A percentile compares a stretch with the other conserved stretches of the same genome.
These are phyloP conservation scores for Gossypium thurberi DNA, from an alignment of 345 rosid species.

Conservation along the genomic window DNA sequence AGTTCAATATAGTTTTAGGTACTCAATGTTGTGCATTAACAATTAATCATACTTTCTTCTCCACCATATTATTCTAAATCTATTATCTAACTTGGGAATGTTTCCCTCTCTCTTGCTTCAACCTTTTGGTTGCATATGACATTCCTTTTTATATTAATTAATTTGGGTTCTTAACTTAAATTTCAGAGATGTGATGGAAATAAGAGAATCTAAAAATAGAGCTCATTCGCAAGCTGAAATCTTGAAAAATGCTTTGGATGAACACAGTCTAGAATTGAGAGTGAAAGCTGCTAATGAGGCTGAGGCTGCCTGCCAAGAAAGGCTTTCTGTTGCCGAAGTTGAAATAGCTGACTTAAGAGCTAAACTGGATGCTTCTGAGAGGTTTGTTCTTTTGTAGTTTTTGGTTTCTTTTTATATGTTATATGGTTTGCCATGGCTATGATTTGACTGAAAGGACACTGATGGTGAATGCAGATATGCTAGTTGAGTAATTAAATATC, in stretches of 20 bases:
- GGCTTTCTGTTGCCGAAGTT: conserved; percentile 79
- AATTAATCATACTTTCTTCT: not conserved
- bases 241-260: conserved; percentile 64
- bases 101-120: not conserved
- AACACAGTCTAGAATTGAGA: conserved; percentile 87
- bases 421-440: not conserved
- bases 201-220: conserved; percentile 71
- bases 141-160: not conserved
- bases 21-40: not conserved
- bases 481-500: not conserved
- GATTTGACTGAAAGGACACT: not conserved
- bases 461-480: not conserved
- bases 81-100: not conserved
- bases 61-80: not conserved
- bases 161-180: conserved; percentile 2
- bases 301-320: conserved; percentile 80
- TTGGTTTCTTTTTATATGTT: not conserved
- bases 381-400: conserved; percentile 36
- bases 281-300: conserved; percentile 94
- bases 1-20: not conserved
- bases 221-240: conserved; percentile 73
- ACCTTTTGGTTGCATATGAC: not conserved
- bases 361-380: conserved; percentile 65
- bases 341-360: conserved; percentile 75
- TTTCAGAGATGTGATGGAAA: conserved; percentile 62